These are phyloP conservation scores for Xylaria curta DNA, from an alignment of 495 filamentous ascomycete genomes.

Conservation along the genomic window DNA sequence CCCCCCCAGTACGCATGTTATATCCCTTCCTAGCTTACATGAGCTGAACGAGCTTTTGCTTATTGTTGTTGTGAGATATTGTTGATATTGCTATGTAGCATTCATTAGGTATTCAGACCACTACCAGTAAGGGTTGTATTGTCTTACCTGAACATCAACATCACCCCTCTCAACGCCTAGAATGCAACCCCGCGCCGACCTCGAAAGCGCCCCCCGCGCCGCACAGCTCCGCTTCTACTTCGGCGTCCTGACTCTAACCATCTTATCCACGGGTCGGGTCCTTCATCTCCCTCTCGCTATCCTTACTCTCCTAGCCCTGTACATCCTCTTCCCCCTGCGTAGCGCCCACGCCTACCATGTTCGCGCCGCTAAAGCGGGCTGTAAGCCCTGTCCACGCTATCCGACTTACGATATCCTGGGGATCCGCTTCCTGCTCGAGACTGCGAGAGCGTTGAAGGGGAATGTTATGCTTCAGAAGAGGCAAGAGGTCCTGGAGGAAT, in stretches of 20 bases:
- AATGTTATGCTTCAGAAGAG: constrained; percentile 39
- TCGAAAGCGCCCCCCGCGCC: constrained; percentile 24
- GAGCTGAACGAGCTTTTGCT: not conserved
- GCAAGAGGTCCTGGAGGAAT: constrained; percentile 25
- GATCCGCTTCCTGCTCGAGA: constrained; percentile 44
- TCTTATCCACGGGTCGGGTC: not conserved
- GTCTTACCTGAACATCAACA: too few species aligned
- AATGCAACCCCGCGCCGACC: constrained; percentile 7
- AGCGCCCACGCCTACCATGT: constrained; percentile 26
- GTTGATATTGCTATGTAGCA: not conserved
- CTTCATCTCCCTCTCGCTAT: constrained; percentile 15
- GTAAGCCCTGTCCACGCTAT: constrained; percentile 34
- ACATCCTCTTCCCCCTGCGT: constrained; percentile 27
- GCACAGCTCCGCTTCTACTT: constrained; percentile 29
- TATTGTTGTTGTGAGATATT: not conserved
- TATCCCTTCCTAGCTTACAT: not conserved
- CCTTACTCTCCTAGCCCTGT: constrained; percentile 5
- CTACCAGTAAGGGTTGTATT: too few species aligned
- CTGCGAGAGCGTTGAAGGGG: constrained; percentile 35
- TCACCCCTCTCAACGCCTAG: not conserved
- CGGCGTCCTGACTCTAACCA: not conserved
- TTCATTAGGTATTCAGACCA: too few species aligned
- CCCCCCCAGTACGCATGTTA: not conserved
- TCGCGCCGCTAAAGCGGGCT: constrained; percentile 31
- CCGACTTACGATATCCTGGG: constrained; percentile 50